These are phyloP conservation scores for Periconia sp. DNA, from an alignment of 2,329 filamentous ascomycete genomes.

Conservation along the genomic window DNA sequence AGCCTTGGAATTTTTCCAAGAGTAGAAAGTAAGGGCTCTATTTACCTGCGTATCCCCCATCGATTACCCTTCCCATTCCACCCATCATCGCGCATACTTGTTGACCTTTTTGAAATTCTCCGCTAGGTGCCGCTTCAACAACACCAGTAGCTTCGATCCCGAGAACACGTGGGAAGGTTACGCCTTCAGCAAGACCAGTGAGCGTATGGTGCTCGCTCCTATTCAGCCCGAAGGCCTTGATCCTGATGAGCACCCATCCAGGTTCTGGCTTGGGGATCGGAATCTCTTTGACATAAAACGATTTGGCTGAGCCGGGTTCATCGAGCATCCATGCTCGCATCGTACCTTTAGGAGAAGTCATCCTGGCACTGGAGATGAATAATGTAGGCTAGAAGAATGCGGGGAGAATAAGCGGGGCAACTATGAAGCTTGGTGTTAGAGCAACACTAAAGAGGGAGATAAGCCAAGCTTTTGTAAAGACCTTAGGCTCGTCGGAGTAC, in stretches of 20 bases:
- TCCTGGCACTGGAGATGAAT: too few relatives aligned
- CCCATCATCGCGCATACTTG: conserved; percentile 58
- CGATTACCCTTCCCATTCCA: conserved; percentile 54
- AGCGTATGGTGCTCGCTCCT: conserved; percentile 56
- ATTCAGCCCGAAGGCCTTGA: conserved; percentile 56
- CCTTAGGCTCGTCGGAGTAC: too few relatives aligned
- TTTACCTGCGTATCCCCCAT: conserved; percentile 51
- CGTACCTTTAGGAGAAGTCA: background rate
- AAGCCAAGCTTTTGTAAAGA: too few relatives aligned
- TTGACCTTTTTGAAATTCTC: conserved; percentile 47
- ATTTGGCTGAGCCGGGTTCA: background rate
- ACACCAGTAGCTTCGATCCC: conserved; percentile 56
- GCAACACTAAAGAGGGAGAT: too few relatives aligned
- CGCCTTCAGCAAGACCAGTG: conserved; percentile 23
- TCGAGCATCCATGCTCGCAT: conserved; percentile 7
- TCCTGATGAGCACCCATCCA: conserved; percentile 50
- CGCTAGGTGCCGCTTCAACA: conserved; percentile 45
- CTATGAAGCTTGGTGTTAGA: too few relatives aligned
- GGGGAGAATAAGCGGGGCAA: too few relatives aligned
- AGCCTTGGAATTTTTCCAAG: background rate
- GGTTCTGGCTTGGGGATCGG: conserved; percentile 48
- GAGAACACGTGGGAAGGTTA: conserved; percentile 52
- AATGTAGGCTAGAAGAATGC: too few relatives aligned
- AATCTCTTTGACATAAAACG: conserved; percentile 34
- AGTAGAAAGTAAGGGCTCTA: background rate